Evolutionary conservation across 257 asterid genomes (phyloP).

Genomic region (Scutellaria baicalensis): DNA sequence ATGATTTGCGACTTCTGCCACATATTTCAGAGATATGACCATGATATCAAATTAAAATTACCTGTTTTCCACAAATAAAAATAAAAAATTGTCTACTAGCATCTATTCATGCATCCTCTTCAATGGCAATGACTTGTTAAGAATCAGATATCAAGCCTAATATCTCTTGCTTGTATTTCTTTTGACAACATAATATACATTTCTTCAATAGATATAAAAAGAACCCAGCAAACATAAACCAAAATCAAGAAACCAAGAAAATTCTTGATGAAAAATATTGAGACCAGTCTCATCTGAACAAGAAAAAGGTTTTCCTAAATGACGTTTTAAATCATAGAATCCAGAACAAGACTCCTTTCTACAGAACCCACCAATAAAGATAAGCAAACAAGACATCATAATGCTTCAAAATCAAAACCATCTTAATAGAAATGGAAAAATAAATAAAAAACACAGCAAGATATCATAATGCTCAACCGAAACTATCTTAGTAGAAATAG

Average conservation of each 20-base stretch:
- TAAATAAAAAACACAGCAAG: too few relatives aligned
- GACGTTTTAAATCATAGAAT: too few relatives aligned
- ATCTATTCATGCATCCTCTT: neutral
- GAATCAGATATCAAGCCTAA: neutral
- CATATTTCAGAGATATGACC: neutral
- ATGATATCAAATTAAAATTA: neutral
- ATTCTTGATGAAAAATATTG: neutral
- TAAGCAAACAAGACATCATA: neutral
- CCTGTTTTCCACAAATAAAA: neutral
- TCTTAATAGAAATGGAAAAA: neutral
- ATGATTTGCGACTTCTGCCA: neutral
- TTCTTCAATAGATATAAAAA: neutral
- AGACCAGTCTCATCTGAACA: neutral
- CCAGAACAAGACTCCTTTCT: too few relatives aligned
- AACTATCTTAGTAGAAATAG: neutral
- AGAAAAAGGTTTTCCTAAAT: neutral
- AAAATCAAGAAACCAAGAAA: neutral
- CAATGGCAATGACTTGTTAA: neutral
- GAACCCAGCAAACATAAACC: neutral
- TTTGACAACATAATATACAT: neutral
- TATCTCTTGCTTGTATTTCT: neutral
- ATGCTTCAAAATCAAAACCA: neutral
- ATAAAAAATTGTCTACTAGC: neutral
- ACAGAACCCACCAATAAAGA: neutral
- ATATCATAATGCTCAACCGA: neutral